A percentile compares a stretch with the other conserved stretches of the same genome.
Evolutionary conservation across 2,329 filamentous ascomycete genomes (phyloP).

Genomic region (Fusarium pilosicola): DNA sequence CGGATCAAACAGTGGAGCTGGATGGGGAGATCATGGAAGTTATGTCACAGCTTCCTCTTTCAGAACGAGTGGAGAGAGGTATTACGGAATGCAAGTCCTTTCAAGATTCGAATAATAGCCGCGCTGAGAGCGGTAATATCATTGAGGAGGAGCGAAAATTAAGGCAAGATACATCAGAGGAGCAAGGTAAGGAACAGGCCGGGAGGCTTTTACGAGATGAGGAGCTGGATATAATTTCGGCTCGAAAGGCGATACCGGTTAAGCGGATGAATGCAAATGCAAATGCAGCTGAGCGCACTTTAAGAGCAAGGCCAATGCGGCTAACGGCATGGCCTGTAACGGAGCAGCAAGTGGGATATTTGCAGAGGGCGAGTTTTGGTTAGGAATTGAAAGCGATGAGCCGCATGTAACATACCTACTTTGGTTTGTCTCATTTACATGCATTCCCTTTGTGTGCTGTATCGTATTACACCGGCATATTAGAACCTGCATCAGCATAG

Average conservation of each 20-base stretch:
- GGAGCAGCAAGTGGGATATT: constrained; percentile 25
- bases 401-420: constrained; percentile 21
- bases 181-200: neutral
- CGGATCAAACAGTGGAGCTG: constrained; percentile 36
- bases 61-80: neutral
- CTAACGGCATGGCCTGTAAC: constrained; percentile 32
- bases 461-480: neutral
- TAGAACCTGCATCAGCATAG: constrained; percentile 3
- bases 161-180: neutral
- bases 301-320: constrained; percentile 22
- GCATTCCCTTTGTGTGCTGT: neutral
- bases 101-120: neutral
- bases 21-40: constrained; percentile 33
- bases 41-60: constrained; percentile 9
- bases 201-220: neutral
- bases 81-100: constrained; percentile 26
- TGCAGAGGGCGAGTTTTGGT: constrained; percentile 18
- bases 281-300: neutral
- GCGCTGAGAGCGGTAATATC: neutral
- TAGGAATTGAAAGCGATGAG: constrained; percentile 15
- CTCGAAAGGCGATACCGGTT: constrained; percentile 2
- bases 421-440: constrained; percentile 7
- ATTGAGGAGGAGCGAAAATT: neutral
- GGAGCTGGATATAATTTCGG: neutral
- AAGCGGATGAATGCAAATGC: constrained; percentile 19